Percentiles rank a stretch among this genome's conserved stretches.
Conservation (phyloP, 495 filamentous ascomycete species). For the Penicillium egyptiacum region DNA sequence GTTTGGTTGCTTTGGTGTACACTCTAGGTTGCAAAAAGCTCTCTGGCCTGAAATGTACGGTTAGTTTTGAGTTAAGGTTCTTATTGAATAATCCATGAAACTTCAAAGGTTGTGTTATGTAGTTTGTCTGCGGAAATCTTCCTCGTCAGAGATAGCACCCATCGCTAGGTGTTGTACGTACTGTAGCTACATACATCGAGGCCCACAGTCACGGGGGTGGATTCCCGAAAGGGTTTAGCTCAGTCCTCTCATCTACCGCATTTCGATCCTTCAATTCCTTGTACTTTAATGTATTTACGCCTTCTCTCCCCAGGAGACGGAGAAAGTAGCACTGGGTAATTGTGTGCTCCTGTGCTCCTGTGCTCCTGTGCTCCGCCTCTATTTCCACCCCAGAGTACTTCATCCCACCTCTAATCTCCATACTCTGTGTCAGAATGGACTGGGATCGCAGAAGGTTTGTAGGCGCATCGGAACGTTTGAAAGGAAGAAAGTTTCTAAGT, state of each 20-base stretch:
- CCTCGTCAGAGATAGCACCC: neutral
- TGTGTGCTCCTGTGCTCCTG: neutral
- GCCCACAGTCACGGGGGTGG: neutral
- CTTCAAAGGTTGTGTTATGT: neutral
- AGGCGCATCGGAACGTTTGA: neutral
- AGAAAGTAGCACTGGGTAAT: neutral
- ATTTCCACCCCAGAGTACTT: neutral
- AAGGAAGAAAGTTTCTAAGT: constrained; percentile 9
- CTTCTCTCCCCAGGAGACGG: neutral
- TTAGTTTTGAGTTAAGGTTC: neutral
- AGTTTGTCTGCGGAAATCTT: neutral
- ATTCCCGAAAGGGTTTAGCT: constrained; percentile 14
- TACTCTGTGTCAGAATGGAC: constrained; percentile 37
- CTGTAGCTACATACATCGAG: neutral
- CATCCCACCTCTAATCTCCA: neutral
- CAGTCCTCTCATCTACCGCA: neutral
- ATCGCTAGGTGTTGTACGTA: neutral
- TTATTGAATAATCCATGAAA: neutral
- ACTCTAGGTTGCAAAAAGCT: neutral
- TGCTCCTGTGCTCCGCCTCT: neutral
- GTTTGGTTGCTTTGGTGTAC: constrained; percentile 5
- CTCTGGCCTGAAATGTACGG: constrained; percentile 1
- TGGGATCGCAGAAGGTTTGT: constrained; percentile 53
- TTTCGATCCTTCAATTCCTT: constrained; percentile 1
- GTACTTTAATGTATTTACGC: neutral